Percentiles rank a stretch among this genome's conserved stretches.
These are phyloP conservation scores for Zasmidium citrigriseum DNA, from an alignment of 2,329 filamentous ascomycete species.

Conservation along the genomic window DNA sequence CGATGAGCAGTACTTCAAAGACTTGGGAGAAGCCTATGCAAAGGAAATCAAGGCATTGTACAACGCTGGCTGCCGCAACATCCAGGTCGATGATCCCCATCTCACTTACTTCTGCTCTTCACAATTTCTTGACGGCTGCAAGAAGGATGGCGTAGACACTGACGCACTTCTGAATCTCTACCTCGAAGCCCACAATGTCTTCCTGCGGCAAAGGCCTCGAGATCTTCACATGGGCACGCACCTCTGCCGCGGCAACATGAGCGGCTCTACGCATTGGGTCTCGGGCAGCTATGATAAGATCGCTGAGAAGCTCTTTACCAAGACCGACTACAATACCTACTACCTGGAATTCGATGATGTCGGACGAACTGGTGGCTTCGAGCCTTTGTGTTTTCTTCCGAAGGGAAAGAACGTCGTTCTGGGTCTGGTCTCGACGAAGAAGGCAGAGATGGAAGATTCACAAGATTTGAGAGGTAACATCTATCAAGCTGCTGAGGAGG, in stretches of 20 bases:
- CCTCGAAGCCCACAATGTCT: conserved; percentile 24
- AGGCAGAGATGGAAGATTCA: conserved; percentile 29
- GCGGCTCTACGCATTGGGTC: conserved; percentile 22
- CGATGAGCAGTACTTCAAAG: conserved; percentile 32
- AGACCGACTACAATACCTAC: conserved; percentile 30
- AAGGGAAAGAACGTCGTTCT: conserved; percentile 36
- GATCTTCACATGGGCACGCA: conserved; percentile 30
- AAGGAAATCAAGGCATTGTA: conserved; percentile 27
- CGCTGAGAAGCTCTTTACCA: conserved; percentile 30
- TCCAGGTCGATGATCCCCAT: conserved; percentile 31
- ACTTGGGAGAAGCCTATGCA: conserved; percentile 24
- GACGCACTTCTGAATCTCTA: conserved; percentile 27
- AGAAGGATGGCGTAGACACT: conserved; percentile 23
- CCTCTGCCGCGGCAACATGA: conserved; percentile 31
- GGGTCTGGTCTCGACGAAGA: conserved; percentile 35
- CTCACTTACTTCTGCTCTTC: conserved; percentile 30
- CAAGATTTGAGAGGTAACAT: conserved; percentile 27
- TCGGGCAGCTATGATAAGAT: conserved; percentile 30
- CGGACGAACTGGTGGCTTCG: conserved; percentile 33
- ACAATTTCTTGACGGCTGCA: conserved; percentile 25
- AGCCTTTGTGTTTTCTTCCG: conserved; percentile 31
- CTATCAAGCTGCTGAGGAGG: conserved; percentile 27
- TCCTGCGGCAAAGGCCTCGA: conserved; percentile 15
- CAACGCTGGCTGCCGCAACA: conserved; percentile 23
- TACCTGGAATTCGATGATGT: conserved; percentile 36